A percentile compares a stretch with the other conserved stretches of the same genome.
These are phyloP conservation scores for Pyrus bretschneideri DNA, from an alignment of 306 rosid genomes.

Conservation along the genomic window DNA sequence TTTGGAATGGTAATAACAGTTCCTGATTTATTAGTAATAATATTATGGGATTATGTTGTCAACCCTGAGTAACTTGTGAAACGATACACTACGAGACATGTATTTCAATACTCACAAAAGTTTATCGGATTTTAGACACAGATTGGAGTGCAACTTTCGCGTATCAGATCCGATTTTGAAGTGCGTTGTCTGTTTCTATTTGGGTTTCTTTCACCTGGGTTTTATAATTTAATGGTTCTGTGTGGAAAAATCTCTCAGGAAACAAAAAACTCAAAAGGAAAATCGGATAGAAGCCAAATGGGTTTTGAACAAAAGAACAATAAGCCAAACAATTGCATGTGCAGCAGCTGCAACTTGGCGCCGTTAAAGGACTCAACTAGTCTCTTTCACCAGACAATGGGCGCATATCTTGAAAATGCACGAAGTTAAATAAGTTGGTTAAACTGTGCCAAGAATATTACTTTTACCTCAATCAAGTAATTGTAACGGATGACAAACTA, in stretches of 20 bases:
- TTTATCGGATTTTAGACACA: not conserved
- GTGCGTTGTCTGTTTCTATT: conserved; percentile 11
- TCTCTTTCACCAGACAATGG: conserved; percentile 37
- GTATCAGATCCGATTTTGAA: conserved; percentile 7
- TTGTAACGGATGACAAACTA: no score
- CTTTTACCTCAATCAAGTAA: not conserved
- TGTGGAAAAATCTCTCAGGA: not conserved
- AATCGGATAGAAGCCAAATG: conserved; percentile 33
- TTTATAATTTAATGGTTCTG: not conserved
- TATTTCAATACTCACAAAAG: no score
- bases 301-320: conserved; percentile 22
- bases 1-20: no score
- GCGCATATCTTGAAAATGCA: conserved; percentile 9
- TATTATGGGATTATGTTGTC: no score
- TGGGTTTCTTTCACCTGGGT: conserved; percentile 22
- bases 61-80: no score
- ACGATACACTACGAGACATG: no score
- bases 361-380: conserved; percentile 25
- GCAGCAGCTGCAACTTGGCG: conserved; percentile 48
- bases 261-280: not conserved
- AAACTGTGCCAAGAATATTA: not conserved
- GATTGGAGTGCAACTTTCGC: not conserved
- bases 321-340: conserved; percentile 56
- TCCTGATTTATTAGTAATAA: no score
- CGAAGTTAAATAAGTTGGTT: not conserved